Base-by-base conservation (phyloP, 2,329 filamentous ascomycete genomes). In the Diaporthe sp. region DNA sequence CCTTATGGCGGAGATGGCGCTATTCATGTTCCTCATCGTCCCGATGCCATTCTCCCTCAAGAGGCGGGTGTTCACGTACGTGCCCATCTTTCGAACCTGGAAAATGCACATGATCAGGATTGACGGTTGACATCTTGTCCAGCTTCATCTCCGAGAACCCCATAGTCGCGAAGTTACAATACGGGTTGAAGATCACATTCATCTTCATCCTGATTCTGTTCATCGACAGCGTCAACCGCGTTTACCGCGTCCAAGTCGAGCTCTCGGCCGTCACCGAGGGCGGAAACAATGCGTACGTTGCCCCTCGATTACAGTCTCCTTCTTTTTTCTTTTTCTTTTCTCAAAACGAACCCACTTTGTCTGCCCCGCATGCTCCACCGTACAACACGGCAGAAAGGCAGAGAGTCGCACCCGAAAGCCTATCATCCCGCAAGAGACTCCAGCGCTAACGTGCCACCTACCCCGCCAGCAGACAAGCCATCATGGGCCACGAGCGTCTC, bases 191-290 rank as follows among this genome's bases (percentile, higher is more conserved):
- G 91, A 99, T 99, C 75, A 98, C 95, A 2, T 99, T 99, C 84
- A 96, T 99, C 83, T 99, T 99, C 88, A 98, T 99, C 82, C 89
- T 98, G 75, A 98, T 99, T 78, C 93, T 99, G 79, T 99, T 99
- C 87, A 91, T 98, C 81, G 97, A 99, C 87, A 98, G 95, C 83
- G 96, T 98, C 85, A 93, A 93, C 82, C 95, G 97, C 78, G 97
- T 99, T 82, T 99, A 98, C 86, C 94, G 97, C 77, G 97, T 99
- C 73, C 96, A 98, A 87, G 86, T 97, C 78, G 97, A 99, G 87
- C 89, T 98, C 74, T 88, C 92, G 62, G 88, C 92, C 71, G 93
- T 94, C 76, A 88, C 91, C 76, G 95, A 97, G 82, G 88, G 90
- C 85, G 83, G 84, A 77, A 82, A 81, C 74, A 81, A 81, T 68